These are phyloP conservation scores for Talaromyces sp. DNA, from an alignment of 2,329 filamentous ascomycete species.

Conservation along the genomic window DNA sequence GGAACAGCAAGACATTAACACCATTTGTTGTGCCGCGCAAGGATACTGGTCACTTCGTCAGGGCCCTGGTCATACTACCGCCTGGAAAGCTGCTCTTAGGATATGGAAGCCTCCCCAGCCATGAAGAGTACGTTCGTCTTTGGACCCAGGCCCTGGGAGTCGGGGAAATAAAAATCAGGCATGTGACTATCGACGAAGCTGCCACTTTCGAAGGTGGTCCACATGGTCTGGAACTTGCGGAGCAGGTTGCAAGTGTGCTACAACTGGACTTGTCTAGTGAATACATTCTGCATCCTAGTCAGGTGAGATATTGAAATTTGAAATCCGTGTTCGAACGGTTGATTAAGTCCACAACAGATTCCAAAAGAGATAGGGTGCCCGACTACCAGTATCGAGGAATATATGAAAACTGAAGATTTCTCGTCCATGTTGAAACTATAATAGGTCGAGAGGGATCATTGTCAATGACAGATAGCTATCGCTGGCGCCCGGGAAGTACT, in stretches of 20 bases:
- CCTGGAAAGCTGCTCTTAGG: not conserved
- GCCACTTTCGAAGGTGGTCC: not conserved
- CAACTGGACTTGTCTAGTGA: not conserved
- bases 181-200: not conserved
- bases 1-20: not conserved
- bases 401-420: slow-evolving; percentile 3
- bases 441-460: not conserved
- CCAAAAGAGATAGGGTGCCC: slow-evolving; percentile 1
- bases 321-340: not conserved
- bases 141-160: not conserved
- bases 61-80: not conserved
- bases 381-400: not conserved
- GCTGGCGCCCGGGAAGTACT: not conserved
- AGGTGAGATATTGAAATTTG: not conserved
- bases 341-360: not conserved
- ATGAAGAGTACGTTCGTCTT: not conserved
- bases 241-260: not conserved
- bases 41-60: not conserved
- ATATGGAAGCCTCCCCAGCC: not conserved
- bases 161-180: not conserved
- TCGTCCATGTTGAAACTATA: not conserved
- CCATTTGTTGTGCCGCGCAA: not conserved
- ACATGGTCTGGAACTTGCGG: not conserved
- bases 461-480: not conserved
- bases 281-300: not conserved